A percentile compares a stretch with the other conserved stretches of the same genome.
Conservation (phyloP, 306 rosid genomes). For the Vigna unguiculata region DNA sequence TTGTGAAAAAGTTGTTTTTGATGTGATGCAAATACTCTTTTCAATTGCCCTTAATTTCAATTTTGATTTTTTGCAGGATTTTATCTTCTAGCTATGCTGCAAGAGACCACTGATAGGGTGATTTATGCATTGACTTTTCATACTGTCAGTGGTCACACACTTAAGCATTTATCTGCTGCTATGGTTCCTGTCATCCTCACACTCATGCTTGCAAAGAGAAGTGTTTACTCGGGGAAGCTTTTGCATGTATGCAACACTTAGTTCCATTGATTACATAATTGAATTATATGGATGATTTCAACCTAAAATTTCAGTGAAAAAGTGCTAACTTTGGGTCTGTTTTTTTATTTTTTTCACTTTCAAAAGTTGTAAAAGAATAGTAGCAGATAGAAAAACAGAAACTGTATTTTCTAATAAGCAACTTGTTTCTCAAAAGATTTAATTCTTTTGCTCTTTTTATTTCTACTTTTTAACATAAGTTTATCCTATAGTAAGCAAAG, state of each 20-base stretch:
- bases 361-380: no score
- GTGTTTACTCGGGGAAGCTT: constrained; percentile 61
- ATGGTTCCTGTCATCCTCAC: constrained; percentile 82
- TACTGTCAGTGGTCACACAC: constrained; percentile 91
- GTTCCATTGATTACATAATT: constrained; percentile 8
- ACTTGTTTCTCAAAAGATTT: no score
- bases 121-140: constrained; percentile 72
- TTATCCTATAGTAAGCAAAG: no score
- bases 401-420: no score
- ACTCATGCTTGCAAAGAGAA: constrained; percentile 91
- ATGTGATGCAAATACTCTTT: constrained; percentile 21
- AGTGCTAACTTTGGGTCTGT: constrained; percentile 5
- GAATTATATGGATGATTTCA: constrained; percentile 23
- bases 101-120: constrained; percentile 73
- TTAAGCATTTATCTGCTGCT: constrained; percentile 88
- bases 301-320: constrained; percentile 5
- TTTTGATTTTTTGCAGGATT: constrained; percentile 58
- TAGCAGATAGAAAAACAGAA: no score
- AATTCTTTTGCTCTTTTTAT: no score
- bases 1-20: neutral
- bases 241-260: constrained; percentile 21
- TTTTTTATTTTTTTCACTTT: no score
- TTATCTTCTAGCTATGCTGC: constrained; percentile 84
- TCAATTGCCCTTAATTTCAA: constrained; percentile 30
- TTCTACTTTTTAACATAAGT: no score